Evolutionary conservation across 2,329 filamentous ascomycete species (phyloP), one percentile per base, ranked within the genome.

Genomic region (Aschersonia sp.): DNA sequence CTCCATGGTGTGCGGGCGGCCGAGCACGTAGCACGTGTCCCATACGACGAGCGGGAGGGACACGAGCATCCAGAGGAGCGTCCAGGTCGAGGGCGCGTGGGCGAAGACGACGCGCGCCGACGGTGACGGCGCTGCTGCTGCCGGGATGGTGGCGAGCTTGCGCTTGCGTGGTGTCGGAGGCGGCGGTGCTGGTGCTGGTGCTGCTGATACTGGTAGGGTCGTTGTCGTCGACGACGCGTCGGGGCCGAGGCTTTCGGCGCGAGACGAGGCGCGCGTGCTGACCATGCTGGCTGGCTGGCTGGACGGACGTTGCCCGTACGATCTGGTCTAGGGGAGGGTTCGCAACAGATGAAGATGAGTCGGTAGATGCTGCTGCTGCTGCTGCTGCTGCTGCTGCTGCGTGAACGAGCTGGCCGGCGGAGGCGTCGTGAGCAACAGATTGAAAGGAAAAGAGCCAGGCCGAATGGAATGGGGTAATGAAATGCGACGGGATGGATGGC

Each of bases 1-100:
- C 0, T 81, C 78, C 85, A 95, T 92, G 49, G 80, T 85, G 63
- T 82, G 77, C 32, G 88, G 88, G 22, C 88, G 85, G 47, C 85
- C 68, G 44, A 94, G 70, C 40, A 94, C 79, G 68, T 94, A 95
- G 49, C 71, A 69, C 32, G 76, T 77, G 67, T 95, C 88, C 88
- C 88, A 94, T 46, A 78, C 59, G 45, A 94, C 86, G 51, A 94
- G 73, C 1, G 85, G 86, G 12, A 92, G 67, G 22, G 85, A 88
- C 51, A 90, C 53, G 50, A 73, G 64, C 30, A 94, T 72, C 87
- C 87, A 94, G 53, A 79, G 54, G 42, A 87, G 72, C 29, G 69
- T 74, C 1, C 60, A 47, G 1, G 56, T 50, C 6, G 69, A 63
- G 5, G 75, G 75, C 5, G 63, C 57, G 63, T 79, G 74, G 40